Evolutionary conservation across 1,139 yeast species (phyloP).

Genomic region (Candida pseudoviswanathii): DNA sequence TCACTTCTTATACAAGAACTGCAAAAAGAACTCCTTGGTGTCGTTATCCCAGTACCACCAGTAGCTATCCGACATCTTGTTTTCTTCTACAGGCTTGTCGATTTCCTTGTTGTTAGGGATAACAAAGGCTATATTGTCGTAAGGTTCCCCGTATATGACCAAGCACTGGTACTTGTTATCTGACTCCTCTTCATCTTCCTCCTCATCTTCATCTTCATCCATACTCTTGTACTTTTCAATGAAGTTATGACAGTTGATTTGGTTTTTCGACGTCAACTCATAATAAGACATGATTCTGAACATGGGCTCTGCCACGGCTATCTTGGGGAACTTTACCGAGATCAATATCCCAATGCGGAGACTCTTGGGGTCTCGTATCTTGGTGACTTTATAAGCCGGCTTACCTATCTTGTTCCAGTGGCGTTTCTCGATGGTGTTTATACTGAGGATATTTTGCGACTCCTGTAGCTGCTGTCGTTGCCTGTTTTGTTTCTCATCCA

Average conservation of each 20-base stretch:
- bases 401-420: constrained; percentile 65
- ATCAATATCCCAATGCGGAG: constrained; percentile 63
- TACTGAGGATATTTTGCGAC: constrained; percentile 21
- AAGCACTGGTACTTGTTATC: constrained; percentile 56
- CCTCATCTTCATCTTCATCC: constrained; percentile 17
- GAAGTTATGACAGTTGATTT: constrained; percentile 27
- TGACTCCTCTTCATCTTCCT: constrained; percentile 33
- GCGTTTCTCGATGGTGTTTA: constrained; percentile 45
- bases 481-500: constrained; percentile 38
- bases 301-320: constrained; percentile 54
- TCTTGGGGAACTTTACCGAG: constrained; percentile 56
- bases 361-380: constrained; percentile 63
- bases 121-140: constrained; percentile 72
- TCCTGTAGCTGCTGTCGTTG: constrained; percentile 14
- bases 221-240: constrained; percentile 17
- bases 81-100: constrained; percentile 42
- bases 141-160: constrained; percentile 82
- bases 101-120: constrained; percentile 60
- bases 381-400: constrained; percentile 68
- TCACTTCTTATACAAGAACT: constrained; percentile 52
- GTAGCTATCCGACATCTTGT: constrained; percentile 41
- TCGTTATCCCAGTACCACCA: constrained; percentile 79
- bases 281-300: constrained; percentile 75
- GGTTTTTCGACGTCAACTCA: constrained; percentile 58
- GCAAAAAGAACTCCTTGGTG: constrained; percentile 67